Evolutionary conservation across 805 yeast genomes (phyloP), one percentile per base, ranked within the genome.

Genomic region (Saccharomyces eubayanus): DNA sequence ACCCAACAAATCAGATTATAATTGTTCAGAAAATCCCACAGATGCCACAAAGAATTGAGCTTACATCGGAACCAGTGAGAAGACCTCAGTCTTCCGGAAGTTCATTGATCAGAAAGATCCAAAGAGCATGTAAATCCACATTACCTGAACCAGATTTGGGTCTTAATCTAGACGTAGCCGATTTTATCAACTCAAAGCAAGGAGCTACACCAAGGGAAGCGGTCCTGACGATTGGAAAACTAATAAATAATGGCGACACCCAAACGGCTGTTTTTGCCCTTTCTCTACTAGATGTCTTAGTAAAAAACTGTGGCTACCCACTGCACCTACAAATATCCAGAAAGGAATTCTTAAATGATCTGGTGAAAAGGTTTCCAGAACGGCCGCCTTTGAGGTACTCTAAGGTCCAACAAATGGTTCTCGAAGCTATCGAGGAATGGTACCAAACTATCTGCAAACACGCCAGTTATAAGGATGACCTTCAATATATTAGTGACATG

Each of bases 231-330:
- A 83, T 91, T 57, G 97, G 86, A 52, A 85, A 84, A 64, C 76
- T 89, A 57, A 81, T 92, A 66, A 87, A 89, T 71, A 85, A 85
- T 60, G 78, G 89, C 63, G 94, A 87, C 60, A 83, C 95, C 0
- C 95, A 88, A 64, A 86, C 90, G 31, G 82, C 91, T 5, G 82
- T 86, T 53, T 83, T 91, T 65, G 97, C 97, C 9, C 72, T 94
- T 59, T 80, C 90, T 1, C 72, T 89, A 41, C 66, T 94, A 57
- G 99, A 94, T 67, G 89, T 89, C 52, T 75, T 94, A 61, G 99
- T 94, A 51, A 94, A 94, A 73, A 94, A 94, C 74, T 94, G 99
- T 74, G 99, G 98, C 5, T 94, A 92, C 69, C 97, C 99, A 6
- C 82, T 94, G 72, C 99, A 94, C 60, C 76, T 94, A 49, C 99